Base-by-base conservation (phyloP, 768 basidiomycete species). In the Psilocybe cubensis region DNA sequence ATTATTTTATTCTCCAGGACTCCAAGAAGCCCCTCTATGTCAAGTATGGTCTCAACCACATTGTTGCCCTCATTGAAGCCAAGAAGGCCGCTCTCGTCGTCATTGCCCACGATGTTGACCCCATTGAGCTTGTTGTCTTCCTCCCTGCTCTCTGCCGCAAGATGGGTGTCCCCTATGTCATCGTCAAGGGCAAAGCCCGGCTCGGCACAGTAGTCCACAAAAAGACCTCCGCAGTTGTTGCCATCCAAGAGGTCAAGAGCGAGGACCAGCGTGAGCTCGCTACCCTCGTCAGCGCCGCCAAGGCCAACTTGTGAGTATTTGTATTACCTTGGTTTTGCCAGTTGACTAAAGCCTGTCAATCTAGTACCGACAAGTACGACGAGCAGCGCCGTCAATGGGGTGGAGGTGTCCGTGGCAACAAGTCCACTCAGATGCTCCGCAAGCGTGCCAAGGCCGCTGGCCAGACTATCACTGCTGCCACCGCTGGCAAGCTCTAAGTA, bases 161-260 rank as follows among this genome's bases (percentile, higher is more conserved):
- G 88, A 98, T 98, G 96, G 96, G 96, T 74, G 91, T 98, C 29
- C 96, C 96, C 38, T 98, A 98, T 78, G 93, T 95, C 63, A 97
- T 99, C 64, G 95, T 96, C 66, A 98, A 98, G 82, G 91, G 92
- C 79, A 98, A 98, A 80, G 94, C 96, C 55, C 92, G 96, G 72
- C 92, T 98, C 69, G 96, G 96, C 66, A 94, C 96, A 6, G 94
- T 98, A 60, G 94, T 96, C 38, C 93, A 97, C 85, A 97, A 97
- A 88, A 98, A 98, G 87, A 98, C 95, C 50, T 88, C 95, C 44
- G 89, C 96, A 52, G 90, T 96, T 52, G 77, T 97, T 54, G 89
- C 92, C 38, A 75, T 99, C 58, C 92, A 95, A 77, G 96, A 99
- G 21, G 96, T 99, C 69, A 87, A 86, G 79, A 90, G 88, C 72